phyloP scores from a whole-genome alignment of 305 asterid genomes.

The Striga hermonthica region DNA sequence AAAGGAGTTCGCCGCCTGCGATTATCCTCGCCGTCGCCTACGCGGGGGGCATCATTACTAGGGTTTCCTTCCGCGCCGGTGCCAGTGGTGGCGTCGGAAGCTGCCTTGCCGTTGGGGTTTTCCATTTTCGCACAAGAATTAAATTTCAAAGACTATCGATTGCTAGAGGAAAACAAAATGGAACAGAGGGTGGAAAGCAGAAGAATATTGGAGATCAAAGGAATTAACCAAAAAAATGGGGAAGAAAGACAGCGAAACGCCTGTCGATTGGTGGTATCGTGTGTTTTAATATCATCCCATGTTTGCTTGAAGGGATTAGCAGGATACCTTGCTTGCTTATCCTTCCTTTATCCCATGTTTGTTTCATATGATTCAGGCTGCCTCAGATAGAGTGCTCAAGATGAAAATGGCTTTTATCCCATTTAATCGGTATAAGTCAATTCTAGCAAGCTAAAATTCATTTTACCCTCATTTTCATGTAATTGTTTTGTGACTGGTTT shows the following conservation, averaged over 20 bases:
- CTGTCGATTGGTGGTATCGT: too few species aligned
- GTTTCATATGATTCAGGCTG: too few species aligned
- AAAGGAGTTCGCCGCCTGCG: conserved; percentile 63
- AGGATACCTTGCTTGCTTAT: too few species aligned
- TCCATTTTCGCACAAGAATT: conserved; percentile 37
- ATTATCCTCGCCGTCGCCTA: conserved; percentile 37
- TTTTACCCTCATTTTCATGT: too few species aligned
- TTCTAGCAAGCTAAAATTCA: too few species aligned
- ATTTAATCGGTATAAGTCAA: too few species aligned
- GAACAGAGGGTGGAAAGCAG: conserved; percentile 14
- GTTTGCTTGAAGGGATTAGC: too few species aligned
- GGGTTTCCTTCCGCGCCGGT: conserved; percentile 42
- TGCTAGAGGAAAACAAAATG: background rate
- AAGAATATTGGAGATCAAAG: conserved; percentile 25
- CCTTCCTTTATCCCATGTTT: too few species aligned
- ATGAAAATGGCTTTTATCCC: too few species aligned
- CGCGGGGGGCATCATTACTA: conserved; percentile 28
- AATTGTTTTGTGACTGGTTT: too few species aligned
- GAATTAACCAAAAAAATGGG: conserved; percentile 1
- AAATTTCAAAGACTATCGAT: conserved; percentile 12
- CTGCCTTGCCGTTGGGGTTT: conserved; percentile 39
- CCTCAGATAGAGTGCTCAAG: too few species aligned
- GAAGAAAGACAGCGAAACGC: background rate
- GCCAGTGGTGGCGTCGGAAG: conserved; percentile 25
- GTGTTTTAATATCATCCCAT: too few species aligned